phyloP scores from a whole-genome alignment of 2,329 filamentous ascomycete genomes.

The Lecanicillium sp. region DNA sequence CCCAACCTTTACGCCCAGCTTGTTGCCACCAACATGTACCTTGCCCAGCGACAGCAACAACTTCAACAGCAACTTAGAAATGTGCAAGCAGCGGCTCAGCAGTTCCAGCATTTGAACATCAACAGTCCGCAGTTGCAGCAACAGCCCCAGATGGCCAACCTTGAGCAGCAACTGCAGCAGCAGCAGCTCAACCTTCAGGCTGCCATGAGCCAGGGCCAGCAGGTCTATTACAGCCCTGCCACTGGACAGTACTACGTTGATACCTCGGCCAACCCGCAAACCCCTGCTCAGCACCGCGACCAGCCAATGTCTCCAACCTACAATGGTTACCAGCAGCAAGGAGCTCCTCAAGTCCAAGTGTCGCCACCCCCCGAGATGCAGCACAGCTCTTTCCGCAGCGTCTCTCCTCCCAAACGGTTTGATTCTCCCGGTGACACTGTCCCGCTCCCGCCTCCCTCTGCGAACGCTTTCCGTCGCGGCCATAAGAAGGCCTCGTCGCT shows the following conservation, averaged over 20 bases:
- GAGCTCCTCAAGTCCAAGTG: constrained; percentile 68
- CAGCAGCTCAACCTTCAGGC: constrained; percentile 30
- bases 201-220: constrained; percentile 48
- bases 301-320: constrained; percentile 30
- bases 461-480: constrained; percentile 84
- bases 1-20: constrained; percentile 81
- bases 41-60: constrained; percentile 90
- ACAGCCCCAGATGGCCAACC: constrained; percentile 23
- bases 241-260: constrained; percentile 83
- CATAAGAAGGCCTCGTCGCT: constrained; percentile 87
- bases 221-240: constrained; percentile 77
- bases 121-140: constrained; percentile 36
- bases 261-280: constrained; percentile 41
- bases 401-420: constrained; percentile 56
- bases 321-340: constrained; percentile 26
- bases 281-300: constrained; percentile 32
- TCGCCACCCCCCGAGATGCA: constrained; percentile 65
- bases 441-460: constrained; percentile 78
- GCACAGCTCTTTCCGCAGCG: constrained; percentile 48
- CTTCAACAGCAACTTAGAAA: constrained; percentile 86
- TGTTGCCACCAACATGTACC: constrained; percentile 81
- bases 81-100: constrained; percentile 74
- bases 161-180: constrained; percentile 25
- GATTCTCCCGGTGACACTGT: constrained; percentile 59
- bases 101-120: constrained; percentile 70